Conservation (phyloP, 2,329 filamentous ascomycete genomes). For the Trichoderma semiorbis region DNA sequence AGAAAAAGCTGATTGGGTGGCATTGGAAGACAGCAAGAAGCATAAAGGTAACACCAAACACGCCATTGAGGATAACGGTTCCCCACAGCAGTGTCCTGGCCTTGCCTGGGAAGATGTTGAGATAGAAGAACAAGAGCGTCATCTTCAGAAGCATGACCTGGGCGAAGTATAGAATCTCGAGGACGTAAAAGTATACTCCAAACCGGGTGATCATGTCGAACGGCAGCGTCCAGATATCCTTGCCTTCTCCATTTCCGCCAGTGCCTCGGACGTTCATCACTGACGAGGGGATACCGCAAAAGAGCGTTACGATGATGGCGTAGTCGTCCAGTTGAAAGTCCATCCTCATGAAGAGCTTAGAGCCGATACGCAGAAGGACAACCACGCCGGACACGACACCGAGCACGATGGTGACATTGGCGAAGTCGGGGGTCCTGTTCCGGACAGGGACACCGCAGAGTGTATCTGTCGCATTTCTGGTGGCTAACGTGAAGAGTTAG, state of each 20-base stretch:
- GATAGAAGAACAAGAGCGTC: constrained; percentile 41
- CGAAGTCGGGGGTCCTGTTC: constrained; percentile 8
- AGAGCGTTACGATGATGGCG: constrained; percentile 25
- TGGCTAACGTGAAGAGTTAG: not conserved
- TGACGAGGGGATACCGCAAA: constrained; percentile 23
- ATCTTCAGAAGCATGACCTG: constrained; percentile 39
- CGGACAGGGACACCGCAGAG: not conserved
- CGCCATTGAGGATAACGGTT: constrained; percentile 30
- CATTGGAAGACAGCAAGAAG: constrained; percentile 38
- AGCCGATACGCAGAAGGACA: constrained; percentile 21
- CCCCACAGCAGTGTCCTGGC: constrained; percentile 31
- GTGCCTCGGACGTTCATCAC: constrained; percentile 26
- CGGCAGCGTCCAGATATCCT: constrained; percentile 33
- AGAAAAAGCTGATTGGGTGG: constrained; percentile 38
- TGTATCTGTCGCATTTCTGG: not conserved
- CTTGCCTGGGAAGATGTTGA: constrained; percentile 39
- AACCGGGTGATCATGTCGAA: constrained; percentile 25
- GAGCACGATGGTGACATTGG: constrained; percentile 17
- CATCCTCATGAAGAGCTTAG: constrained; percentile 26
- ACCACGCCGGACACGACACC: constrained; percentile 22
- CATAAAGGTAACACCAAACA: constrained; percentile 33
- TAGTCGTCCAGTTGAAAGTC: constrained; percentile 34
- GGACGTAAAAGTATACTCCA: constrained; percentile 30
- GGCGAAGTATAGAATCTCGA: constrained; percentile 39
- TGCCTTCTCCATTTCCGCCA: constrained; percentile 29